phyloP scores from a whole-genome alignment of 305 asterid genomes.

The Rubia tinctorum region DNA sequence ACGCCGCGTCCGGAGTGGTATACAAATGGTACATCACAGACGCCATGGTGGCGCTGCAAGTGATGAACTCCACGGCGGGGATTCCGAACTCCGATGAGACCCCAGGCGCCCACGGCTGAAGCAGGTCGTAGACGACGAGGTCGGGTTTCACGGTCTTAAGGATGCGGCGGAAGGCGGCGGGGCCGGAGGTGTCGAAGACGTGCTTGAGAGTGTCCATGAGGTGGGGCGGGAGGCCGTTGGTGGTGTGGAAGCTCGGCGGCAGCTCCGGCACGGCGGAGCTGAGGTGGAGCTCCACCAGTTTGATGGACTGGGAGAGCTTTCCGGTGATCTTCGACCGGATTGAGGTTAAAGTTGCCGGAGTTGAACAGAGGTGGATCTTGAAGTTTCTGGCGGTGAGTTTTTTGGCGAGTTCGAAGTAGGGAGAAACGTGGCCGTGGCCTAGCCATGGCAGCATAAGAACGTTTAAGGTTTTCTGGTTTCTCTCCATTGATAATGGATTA shows the following conservation, averaged over 20 bases:
- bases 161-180: not conserved
- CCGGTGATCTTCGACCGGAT: not conserved
- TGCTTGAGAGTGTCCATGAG: not conserved
- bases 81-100: not conserved
- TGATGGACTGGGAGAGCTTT: not conserved
- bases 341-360: not conserved
- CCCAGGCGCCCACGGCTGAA: not conserved
- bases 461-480: not conserved
- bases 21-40: not conserved
- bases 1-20: not conserved
- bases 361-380: not conserved
- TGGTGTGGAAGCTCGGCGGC: constrained; percentile 1
- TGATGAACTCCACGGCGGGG: constrained; percentile 5
- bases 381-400: constrained; percentile 1
- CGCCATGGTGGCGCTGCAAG: not conserved
- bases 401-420: constrained; percentile 4
- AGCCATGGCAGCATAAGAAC: constrained; percentile 8
- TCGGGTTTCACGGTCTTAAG: not conserved
- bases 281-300: not conserved
- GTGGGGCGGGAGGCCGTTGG: constrained; percentile 5
- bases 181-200: constrained; percentile 1
- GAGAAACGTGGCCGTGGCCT: not conserved
- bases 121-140: constrained; percentile 3
- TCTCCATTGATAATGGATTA: not conserved
- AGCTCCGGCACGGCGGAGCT: not conserved